These are phyloP conservation scores for Phytophthora pluvialis DNA, from an alignment of 352 stramenopile genomes.

Conservation along the genomic window DNA sequence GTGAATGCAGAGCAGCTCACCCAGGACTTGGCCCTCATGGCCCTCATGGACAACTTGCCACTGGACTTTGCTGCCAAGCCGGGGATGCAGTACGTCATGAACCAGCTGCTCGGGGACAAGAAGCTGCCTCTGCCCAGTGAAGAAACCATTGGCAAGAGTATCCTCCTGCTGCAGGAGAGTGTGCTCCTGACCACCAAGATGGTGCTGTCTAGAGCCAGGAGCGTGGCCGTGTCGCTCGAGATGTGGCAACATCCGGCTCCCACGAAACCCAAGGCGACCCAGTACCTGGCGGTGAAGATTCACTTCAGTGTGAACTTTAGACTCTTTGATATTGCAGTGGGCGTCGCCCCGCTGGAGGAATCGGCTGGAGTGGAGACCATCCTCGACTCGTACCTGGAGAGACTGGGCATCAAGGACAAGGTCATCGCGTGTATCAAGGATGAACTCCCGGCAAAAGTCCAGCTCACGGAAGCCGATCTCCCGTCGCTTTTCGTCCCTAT, in stretches of 20 bases:
- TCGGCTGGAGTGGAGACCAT: conserved; percentile 44
- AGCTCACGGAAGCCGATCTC: conserved; percentile 51
- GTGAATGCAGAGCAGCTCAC: conserved; percentile 69
- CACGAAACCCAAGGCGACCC: conserved; percentile 38
- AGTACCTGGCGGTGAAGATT: conserved; percentile 73
- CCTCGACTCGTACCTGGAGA: conserved; percentile 67
- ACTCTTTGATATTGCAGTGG: conserved; percentile 66
- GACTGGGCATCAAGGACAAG: conserved; percentile 77
- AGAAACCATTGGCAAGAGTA: conserved; percentile 64
- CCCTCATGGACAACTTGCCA: conserved; percentile 76
- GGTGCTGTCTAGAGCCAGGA: conserved; percentile 59
- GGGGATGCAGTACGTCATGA: conserved; percentile 75
- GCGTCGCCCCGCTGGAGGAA: conserved; percentile 55
- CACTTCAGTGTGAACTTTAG: conserved; percentile 86
- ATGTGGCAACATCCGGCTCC: conserved; percentile 57
- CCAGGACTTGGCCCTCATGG: conserved; percentile 78
- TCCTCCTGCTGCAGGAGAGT: conserved; percentile 75
- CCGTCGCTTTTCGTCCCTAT: conserved; percentile 59
- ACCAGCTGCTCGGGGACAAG: conserved; percentile 75
- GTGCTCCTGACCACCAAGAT: conserved; percentile 76
- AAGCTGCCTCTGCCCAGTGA: conserved; percentile 61
- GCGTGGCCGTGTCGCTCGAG: conserved; percentile 73
- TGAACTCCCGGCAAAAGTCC: conserved; percentile 47
- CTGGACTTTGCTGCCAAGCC: conserved; percentile 62
- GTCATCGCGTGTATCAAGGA: conserved; percentile 68